These are phyloP conservation scores for Ramaria sp. DNA, from an alignment of 768 basidiomycete genomes.

Conservation along the genomic window DNA sequence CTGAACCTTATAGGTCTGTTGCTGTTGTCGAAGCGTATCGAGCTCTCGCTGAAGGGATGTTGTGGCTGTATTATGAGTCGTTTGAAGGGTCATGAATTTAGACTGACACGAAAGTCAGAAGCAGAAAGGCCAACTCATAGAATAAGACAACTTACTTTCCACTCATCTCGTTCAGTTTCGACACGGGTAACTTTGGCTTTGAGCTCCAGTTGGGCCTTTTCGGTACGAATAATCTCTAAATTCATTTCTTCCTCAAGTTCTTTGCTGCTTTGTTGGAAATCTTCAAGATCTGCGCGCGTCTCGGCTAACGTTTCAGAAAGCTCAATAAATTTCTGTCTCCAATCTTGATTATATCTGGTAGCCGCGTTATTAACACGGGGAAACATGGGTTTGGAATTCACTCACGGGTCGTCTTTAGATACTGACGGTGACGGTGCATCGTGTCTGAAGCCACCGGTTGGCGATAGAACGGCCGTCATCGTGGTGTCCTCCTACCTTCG, in stretches of 20 bases:
- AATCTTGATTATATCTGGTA: slow-evolving; percentile 14
- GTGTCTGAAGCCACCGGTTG: neutral
- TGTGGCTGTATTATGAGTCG: slow-evolving; percentile 81
- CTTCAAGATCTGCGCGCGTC: slow-evolving; percentile 76
- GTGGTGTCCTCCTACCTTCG: neutral
- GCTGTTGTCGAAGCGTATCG: slow-evolving; percentile 67
- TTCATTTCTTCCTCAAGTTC: slow-evolving; percentile 92
- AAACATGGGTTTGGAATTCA: neutral
- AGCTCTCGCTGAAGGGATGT: slow-evolving; percentile 88
- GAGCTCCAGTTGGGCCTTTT: slow-evolving; percentile 75
- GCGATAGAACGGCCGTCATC: slow-evolving; percentile 7
- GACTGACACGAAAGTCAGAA: slow-evolving; percentile 28
- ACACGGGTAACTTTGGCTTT: slow-evolving; percentile 59
- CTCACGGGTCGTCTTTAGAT: slow-evolving; percentile 3
- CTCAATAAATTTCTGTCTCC: slow-evolving; percentile 17
- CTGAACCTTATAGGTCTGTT: slow-evolving; percentile 60
- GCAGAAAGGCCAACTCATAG: slow-evolving; percentile 9
- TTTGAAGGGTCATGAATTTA: slow-evolving; percentile 84
- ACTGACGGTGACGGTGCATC: neutral
- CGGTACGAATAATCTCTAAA: slow-evolving; percentile 78
- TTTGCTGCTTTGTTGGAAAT: slow-evolving; percentile 80
- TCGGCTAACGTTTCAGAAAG: slow-evolving; percentile 74
- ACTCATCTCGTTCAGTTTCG: slow-evolving; percentile 74
- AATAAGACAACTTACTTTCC: slow-evolving; percentile 60
- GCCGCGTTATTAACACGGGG: neutral